phyloP scores from a whole-genome alignment of 352 stramenopile species.

The Phytophthora multivora region DNA sequence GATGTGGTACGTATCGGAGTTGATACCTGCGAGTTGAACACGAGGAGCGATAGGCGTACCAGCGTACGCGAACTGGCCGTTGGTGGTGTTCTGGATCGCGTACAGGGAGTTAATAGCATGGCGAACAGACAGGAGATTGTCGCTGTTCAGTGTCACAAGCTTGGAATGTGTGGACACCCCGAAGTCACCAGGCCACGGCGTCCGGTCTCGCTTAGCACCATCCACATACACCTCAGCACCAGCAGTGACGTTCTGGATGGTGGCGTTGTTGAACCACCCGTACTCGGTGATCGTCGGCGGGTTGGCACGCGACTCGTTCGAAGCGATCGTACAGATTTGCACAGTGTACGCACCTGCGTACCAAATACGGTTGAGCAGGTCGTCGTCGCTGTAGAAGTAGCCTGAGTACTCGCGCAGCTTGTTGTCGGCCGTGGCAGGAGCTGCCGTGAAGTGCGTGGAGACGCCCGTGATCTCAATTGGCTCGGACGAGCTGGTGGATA shows the following conservation, averaged over 20 bases:
- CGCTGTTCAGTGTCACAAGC: slow-evolving; percentile 29
- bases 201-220: slow-evolving; percentile 43
- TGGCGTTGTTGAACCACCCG: slow-evolving; percentile 45
- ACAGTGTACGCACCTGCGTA: slow-evolving; percentile 47
- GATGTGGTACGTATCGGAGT: slow-evolving; percentile 49
- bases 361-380: slow-evolving; percentile 48
- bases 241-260: slow-evolving; percentile 27
- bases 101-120: slow-evolving; percentile 39
- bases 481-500: slow-evolving; percentile 27
- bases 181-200: slow-evolving; percentile 43
- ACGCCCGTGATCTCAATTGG: slow-evolving; percentile 32
- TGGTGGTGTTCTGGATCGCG: slow-evolving; percentile 32
- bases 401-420: slow-evolving; percentile 43
- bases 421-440: slow-evolving; percentile 25
- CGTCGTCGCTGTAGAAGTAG: slow-evolving; percentile 48
- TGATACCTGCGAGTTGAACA: slow-evolving; percentile 19
- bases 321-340: slow-evolving; percentile 39
- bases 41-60: slow-evolving; percentile 34
- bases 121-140: slow-evolving; percentile 37
- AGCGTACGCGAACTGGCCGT: slow-evolving; percentile 39
- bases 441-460: slow-evolving; percentile 39
- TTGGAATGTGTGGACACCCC: slow-evolving; percentile 36
- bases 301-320: slow-evolving; percentile 39
- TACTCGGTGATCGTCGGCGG: slow-evolving; percentile 37
- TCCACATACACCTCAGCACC: slow-evolving; percentile 42